phyloP scores from a whole-genome alignment of 2,329 filamentous ascomycete genomes.

The Pseudopyrenochaeta lycopersici region DNA sequence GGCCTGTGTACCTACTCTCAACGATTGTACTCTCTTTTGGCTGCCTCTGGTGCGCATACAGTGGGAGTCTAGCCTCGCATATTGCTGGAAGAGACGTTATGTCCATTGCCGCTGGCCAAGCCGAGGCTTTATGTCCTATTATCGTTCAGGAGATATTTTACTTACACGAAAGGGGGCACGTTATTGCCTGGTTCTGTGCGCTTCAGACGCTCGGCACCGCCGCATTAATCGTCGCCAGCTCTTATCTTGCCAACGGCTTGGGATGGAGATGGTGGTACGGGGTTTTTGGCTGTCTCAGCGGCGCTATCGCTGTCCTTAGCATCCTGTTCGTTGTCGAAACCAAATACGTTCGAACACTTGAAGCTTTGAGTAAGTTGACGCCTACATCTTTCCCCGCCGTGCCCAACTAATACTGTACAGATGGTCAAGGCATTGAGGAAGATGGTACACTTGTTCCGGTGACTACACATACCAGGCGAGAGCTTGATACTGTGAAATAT shows the following conservation, averaged over 20 bases:
- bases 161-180: slow-evolving; percentile 14
- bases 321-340: slow-evolving; percentile 18
- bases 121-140: slow-evolving; percentile 16
- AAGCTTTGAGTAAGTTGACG: slow-evolving; percentile 13
- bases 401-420: background rate
- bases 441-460: slow-evolving; percentile 13
- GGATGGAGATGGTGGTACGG: slow-evolving; percentile 24
- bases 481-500: slow-evolving; percentile 11
- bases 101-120: slow-evolving; percentile 20
- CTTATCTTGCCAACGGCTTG: slow-evolving; percentile 14
- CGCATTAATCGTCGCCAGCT: slow-evolving; percentile 14
- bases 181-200: slow-evolving; percentile 20
- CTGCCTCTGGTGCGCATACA: slow-evolving; percentile 16
- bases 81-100: slow-evolving; percentile 19
- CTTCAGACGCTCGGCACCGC: slow-evolving; percentile 17
- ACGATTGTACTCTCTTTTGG: slow-evolving; percentile 13
- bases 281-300: slow-evolving; percentile 12
- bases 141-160: slow-evolving; percentile 18
- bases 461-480: slow-evolving; percentile 11
- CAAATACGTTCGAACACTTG: slow-evolving; percentile 13
- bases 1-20: slow-evolving; percentile 16
- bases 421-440: slow-evolving; percentile 17
- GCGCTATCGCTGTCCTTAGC: slow-evolving; percentile 9
- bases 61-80: slow-evolving; percentile 11
- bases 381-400: background rate